Base-by-base conservation (phyloP, 768 basidiomycete species). In the Pisolithus albus region DNA sequence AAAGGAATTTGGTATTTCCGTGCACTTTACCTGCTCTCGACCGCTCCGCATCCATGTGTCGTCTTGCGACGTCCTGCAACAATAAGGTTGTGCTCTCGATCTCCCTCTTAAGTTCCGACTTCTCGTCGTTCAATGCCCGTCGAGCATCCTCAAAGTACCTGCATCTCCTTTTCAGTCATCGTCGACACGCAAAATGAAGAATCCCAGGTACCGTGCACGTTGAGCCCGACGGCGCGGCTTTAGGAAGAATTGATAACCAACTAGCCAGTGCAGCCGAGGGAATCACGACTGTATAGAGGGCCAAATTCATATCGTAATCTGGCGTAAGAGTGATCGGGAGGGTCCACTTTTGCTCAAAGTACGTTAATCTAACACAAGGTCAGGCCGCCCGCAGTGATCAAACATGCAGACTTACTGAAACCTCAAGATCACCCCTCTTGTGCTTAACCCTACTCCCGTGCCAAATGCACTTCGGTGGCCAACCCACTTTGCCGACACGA, bases 91-190 rank as follows among this genome's bases (percentile, higher is more conserved):
- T 82, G 7, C 84, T 80, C 55, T 82, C 77, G 44, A 81, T 80
- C 64, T 88, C 81, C 60, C 77, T 75, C 60, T 77, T 73, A 57
- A 80, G 68, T 60, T 80, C 82, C 10, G 77, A 75, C 55, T 84
- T 80, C 62, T 83, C 81, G 52, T 89, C 84, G 47, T 79, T 73
- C 51, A 82, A 68, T 38, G 77, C 77, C 55, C 75, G 78, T 49
- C 83, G 79, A 34, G 86, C 78, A 37, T 81, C 75, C 28, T 77
- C 78, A 60, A 92, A 79, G 61, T 82, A 80, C 51, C 88, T 92
- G 62, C 36, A 54, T 37, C 54, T 48, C 52, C 50, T 45, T 46
- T 59, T 64, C 50, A 53, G 57, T 24, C 58, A 9, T 55, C 46
- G 42, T 39, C 56, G 32, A 24, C 46, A 57, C 53, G 40, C 41